A percentile compares a stretch with the other conserved stretches of the same genome.
phyloP scores from a whole-genome alignment of 345 rosid genomes.

The thale cress (Arabidopsis thaliana) region TAIR10.1 NC_003075.7:17857001-17857500 shows the following conservation, averaged over 20 bases:
- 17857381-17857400: not conserved
- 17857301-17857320: slow-evolving; percentile 57
- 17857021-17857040: slow-evolving; percentile 53
- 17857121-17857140: not conserved
- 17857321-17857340: slow-evolving; percentile 60
- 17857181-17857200: slow-evolving; percentile 53
- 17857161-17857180: slow-evolving; percentile 42
- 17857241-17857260: slow-evolving; percentile 55
- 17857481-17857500: slow-evolving; percentile 9
- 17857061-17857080: not conserved
- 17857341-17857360: slow-evolving; percentile 64
- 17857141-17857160: not conserved
- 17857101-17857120: not conserved
- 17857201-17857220: slow-evolving; percentile 65
- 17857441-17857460: slow-evolving; percentile 14
- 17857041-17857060: slow-evolving; percentile 49
- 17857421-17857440: slow-evolving; percentile 27
- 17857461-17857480: not conserved
- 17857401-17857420: not conserved
- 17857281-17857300: slow-evolving; percentile 63
- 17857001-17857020: slow-evolving; percentile 61
- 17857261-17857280: slow-evolving; percentile 62
- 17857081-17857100: not conserved
- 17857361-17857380: slow-evolving; percentile 47
- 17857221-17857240: slow-evolving; percentile 69